Percentiles rank a stretch among this genome's conserved stretches.
Conservation (phyloP, 306 rosid genomes). For the Cucurbita pepo region DNA sequence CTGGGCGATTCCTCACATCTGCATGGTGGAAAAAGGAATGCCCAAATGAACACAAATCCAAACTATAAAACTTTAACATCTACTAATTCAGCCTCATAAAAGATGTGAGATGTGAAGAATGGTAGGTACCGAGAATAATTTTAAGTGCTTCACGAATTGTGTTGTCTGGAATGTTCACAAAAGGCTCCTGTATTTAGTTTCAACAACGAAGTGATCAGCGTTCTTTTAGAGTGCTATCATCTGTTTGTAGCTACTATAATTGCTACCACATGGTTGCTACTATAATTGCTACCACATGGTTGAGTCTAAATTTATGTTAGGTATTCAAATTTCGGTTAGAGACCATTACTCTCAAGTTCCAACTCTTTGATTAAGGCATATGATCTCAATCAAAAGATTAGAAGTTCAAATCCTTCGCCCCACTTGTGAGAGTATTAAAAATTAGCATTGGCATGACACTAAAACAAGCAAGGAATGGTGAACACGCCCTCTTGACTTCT, state of each 20-base stretch:
- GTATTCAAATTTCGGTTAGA: not conserved
- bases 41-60: not conserved
- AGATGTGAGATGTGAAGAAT: not conserved
- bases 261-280: not conserved
- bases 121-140: slow-evolving; percentile 63
- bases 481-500: not conserved
- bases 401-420: not conserved
- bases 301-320: not conserved
- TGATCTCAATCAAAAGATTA: not conserved
- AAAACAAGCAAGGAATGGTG: not conserved
- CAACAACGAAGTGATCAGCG: not conserved
- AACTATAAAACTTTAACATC: not conserved
- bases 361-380: not conserved
- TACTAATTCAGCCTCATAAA: not conserved
- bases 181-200: slow-evolving; percentile 62
- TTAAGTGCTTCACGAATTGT: slow-evolving; percentile 80
- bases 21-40: slow-evolving; percentile 16
- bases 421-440: not conserved
- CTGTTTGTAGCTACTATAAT: not conserved
- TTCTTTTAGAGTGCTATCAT: not conserved
- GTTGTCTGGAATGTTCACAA: slow-evolving; percentile 82
- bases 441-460: not conserved
- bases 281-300: not conserved
- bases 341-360: not conserved
- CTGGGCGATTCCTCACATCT: slow-evolving; percentile 90